Percentiles rank a stretch among this genome's conserved stretches.
These are phyloP conservation scores for Przewalskia tangutica DNA, from an alignment of 257 asterid genomes.

Conservation along the genomic window DNA sequence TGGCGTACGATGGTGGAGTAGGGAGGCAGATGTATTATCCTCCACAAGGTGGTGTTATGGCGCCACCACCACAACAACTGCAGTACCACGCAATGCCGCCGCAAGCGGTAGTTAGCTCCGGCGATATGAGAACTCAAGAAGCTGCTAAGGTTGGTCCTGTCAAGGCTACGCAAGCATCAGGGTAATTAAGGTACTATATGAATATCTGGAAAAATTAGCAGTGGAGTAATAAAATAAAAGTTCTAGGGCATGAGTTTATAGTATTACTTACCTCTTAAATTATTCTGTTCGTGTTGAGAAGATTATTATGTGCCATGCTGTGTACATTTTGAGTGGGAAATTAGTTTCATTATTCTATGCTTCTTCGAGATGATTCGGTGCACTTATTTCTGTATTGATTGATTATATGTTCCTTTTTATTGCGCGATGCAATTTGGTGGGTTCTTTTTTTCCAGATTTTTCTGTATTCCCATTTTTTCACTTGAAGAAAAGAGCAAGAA, in stretches of 20 bases:
- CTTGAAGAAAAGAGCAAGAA: neutral
- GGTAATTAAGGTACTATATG: conserved; percentile 15
- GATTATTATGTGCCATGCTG: neutral
- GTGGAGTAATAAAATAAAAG: neutral
- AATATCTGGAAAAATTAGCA: neutral
- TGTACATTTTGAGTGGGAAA: conserved; percentile 4
- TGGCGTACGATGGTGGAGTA: conserved; percentile 60
- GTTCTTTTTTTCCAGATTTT: neutral
- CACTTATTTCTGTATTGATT: neutral
- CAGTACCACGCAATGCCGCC: conserved; percentile 35
- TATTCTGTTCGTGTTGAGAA: neutral
- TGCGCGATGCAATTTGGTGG: neutral
- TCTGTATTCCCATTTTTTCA: neutral
- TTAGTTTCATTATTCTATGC: neutral
- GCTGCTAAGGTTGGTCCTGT: conserved; percentile 27
- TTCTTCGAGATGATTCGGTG: neutral
- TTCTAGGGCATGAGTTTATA: neutral
- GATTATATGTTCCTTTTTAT: neutral
- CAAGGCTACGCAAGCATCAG: conserved; percentile 45
- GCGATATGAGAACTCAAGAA: conserved; percentile 41
- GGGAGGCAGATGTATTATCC: conserved; percentile 69
- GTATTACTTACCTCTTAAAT: neutral
- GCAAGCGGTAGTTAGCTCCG: conserved; percentile 7
- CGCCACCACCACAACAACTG: conserved; percentile 31
- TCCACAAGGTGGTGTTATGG: conserved; percentile 47